These are phyloP conservation scores for Plectosphaerella sp. DNA, from an alignment of 2,329 filamentous ascomycete species.

Conservation along the genomic window DNA sequence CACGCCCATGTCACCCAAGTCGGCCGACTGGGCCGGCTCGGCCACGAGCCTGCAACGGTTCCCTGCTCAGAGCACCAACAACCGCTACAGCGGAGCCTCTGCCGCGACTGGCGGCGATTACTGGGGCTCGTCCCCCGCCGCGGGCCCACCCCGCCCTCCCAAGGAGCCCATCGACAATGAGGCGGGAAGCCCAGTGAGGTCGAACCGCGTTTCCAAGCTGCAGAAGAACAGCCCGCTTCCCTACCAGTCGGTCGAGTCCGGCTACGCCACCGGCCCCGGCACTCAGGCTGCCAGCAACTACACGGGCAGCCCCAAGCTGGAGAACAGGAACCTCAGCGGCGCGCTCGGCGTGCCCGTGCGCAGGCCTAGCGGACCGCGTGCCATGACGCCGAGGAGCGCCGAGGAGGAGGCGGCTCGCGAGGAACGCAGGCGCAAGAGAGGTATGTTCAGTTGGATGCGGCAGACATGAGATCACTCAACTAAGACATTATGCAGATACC, in stretches of 20 bases:
- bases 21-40: conserved; percentile 59
- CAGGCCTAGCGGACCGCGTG: conserved; percentile 53
- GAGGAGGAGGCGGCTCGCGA: conserved; percentile 40
- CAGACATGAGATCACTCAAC: not conserved
- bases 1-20: conserved; percentile 53
- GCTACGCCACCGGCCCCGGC: conserved; percentile 44
- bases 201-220: conserved; percentile 44
- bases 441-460: conserved; percentile 29
- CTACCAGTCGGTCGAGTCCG: conserved; percentile 51
- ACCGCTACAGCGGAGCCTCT: conserved; percentile 41
- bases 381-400: conserved; percentile 55
- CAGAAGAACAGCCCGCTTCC: conserved; percentile 51
- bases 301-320: conserved; percentile 46
- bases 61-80: conserved; percentile 35
- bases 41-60: conserved; percentile 54
- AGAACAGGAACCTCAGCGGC: conserved; percentile 53
- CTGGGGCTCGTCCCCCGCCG: conserved; percentile 38
- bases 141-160: conserved; percentile 53
- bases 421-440: conserved; percentile 52
- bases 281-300: conserved; percentile 46
- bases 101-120: conserved; percentile 32
- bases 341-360: conserved; percentile 48
- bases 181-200: conserved; percentile 39
- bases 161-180: conserved; percentile 54
- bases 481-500: conserved; percentile 35